Evolutionary conservation across 768 basidiomycete genomes (phyloP).

Genomic region (Boletus pseudo-olivaceus): DNA sequence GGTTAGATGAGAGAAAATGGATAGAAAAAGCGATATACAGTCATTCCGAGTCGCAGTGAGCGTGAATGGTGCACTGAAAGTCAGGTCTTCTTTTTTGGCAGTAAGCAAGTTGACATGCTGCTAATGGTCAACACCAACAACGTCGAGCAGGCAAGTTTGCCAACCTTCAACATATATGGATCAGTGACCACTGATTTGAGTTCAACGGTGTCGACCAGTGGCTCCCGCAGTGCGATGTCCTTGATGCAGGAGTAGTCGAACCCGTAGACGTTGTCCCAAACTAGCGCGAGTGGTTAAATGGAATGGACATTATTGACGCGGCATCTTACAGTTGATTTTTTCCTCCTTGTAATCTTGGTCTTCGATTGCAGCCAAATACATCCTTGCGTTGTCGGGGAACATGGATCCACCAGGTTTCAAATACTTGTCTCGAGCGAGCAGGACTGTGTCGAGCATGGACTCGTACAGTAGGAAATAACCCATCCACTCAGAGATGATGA

Average conservation of each 20-base stretch:
- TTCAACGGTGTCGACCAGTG: slow-evolving; percentile 98
- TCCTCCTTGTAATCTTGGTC: slow-evolving; percentile 99
- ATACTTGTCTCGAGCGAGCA: slow-evolving; percentile 95
- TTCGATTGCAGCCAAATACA: slow-evolving; percentile 96
- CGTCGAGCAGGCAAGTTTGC: slow-evolving; percentile 7
- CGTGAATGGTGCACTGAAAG: slow-evolving; percentile 77
- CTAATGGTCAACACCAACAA: slow-evolving; percentile 2
- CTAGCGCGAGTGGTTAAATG: slow-evolving; percentile 39
- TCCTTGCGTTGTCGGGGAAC: slow-evolving; percentile 91
- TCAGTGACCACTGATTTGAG: slow-evolving; percentile 92
- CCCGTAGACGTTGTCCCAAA: slow-evolving; percentile 99
- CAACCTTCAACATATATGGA: slow-evolving; percentile 84
- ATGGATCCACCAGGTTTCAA: slow-evolving; percentile 87
- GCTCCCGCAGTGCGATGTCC: slow-evolving; percentile 94
- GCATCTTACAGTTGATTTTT: slow-evolving; percentile 88
- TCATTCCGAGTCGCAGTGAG: slow-evolving; percentile 85
- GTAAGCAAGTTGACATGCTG: slow-evolving; percentile 89
- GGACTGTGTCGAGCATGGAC: slow-evolving; percentile 98
- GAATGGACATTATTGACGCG: neutral
- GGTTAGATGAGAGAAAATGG: neutral
- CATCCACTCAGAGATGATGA: slow-evolving; percentile 99
- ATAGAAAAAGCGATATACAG: slow-evolving; percentile 51
- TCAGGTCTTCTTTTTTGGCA: slow-evolving; percentile 92
- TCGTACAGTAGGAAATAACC: slow-evolving; percentile 99
- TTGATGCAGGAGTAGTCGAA: slow-evolving; percentile 99